Base-by-base conservation (phyloP, 1,139 yeast species). In the Kodamaea ohmeri region DNA sequence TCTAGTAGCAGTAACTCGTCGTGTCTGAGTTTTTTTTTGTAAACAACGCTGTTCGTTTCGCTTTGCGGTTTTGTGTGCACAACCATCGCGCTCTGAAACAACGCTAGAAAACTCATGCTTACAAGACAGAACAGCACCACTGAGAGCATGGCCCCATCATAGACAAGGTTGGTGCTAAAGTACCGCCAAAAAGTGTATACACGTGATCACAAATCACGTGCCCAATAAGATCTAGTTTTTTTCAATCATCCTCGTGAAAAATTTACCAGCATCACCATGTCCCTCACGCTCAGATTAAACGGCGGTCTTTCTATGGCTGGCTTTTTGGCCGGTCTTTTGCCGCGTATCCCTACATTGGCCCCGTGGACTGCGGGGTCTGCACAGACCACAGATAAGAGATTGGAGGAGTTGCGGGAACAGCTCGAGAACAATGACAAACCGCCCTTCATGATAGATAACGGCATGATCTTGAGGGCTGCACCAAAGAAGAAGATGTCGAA, bases 401-500 rank as follows among this genome's bases (percentile, higher is more conserved):
- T 63, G 43, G 53, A 60, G 39, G 67, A 62, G 41, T 54, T 65
- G 42, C 54, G 49, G 40, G 59, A 62, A 39, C 60, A 60, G 38
- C 51, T 64, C 38, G 64, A 60, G 41, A 44, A 48, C 34, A 50
- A 53, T 37, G 46, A 46, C 35, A 52, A 52, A 31, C 54, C 63
- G 6, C 70, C 71, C 16, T 64, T 65, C 45, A 55, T 60, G 60
- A 53, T 65, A 29, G 81, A 76, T 51, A 73, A 78, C 48, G 95
- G 95, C 16, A 56, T 63, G 47, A 75, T 87, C 26, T 69, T 87
- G 43, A 70, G 70, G 48, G 97, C 98, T 2, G 97, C 81, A 3
- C 97, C 98, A 40, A 92, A 92, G 71, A 89, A 90, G 77, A 89
- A 88, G 63, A 80, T 80, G 9, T 88, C 97, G 6, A 86, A 87